These are phyloP conservation scores for Ustilago nuda DNA, from an alignment of 1,284 basidiomycete species.

Conservation along the genomic window DNA sequence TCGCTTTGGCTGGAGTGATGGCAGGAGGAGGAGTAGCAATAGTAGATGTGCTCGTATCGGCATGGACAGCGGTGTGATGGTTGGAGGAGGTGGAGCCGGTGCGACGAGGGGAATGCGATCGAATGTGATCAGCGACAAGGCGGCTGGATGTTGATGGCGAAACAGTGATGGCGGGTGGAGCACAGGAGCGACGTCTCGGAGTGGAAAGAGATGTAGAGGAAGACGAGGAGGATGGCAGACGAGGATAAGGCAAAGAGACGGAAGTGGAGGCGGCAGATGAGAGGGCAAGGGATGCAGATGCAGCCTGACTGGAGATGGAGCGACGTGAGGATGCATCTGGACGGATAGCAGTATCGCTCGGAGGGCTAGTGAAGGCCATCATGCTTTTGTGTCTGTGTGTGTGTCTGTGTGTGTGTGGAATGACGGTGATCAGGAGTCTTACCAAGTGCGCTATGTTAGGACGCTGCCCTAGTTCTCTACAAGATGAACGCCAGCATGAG, in stretches of 20 bases:
- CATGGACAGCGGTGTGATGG: neutral
- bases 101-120: neutral
- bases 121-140: neutral
- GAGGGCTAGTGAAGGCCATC: conserved; percentile 23
- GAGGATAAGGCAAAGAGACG: conserved; percentile 24
- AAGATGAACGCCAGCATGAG: conserved; percentile 9
- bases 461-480: conserved; percentile 15
- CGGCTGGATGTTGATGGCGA: conserved; percentile 1
- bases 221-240: conserved; percentile 27
- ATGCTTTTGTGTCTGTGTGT: neutral
- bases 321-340: conserved; percentile 18
- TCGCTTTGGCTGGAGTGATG: conserved; percentile 1
- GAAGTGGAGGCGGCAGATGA: conserved; percentile 14
- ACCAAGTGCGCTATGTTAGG: neutral
- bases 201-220: conserved; percentile 14
- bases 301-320: conserved; percentile 44
- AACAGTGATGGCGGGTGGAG: neutral
- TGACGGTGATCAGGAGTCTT: neutral
- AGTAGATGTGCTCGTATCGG: neutral
- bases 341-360: neutral
- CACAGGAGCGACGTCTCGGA: conserved; percentile 14
- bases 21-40: neutral
- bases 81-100: conserved; percentile 13
- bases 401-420: neutral
- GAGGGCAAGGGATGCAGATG: conserved; percentile 28